phyloP scores from a whole-genome alignment of 768 basidiomycete species.

The Rhodotorula diobovata region DNA sequence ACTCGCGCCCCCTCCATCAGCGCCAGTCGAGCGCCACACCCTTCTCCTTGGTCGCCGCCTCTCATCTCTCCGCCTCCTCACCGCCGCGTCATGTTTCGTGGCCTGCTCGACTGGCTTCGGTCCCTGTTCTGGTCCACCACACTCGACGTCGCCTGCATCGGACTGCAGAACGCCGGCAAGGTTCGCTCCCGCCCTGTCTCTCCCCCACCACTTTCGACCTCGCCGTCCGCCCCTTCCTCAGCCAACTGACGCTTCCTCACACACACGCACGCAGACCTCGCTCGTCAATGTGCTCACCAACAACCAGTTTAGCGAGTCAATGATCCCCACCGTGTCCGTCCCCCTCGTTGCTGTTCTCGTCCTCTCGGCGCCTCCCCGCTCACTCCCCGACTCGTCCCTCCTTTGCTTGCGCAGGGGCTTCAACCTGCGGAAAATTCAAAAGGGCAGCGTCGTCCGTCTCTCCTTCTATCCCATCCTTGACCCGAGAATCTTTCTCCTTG shows the following conservation, averaged over 20 bases:
- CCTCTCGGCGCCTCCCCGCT: too few species aligned
- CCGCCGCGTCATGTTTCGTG: constrained; percentile 7
- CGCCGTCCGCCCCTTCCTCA: background rate
- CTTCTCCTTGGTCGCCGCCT: too few species aligned
- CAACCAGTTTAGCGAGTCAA: constrained; percentile 31
- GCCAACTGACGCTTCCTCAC: too few species aligned
- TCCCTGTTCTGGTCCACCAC: constrained; percentile 23
- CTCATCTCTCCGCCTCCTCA: too few species aligned
- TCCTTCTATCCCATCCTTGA: background rate
- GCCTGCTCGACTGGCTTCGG: constrained; percentile 33
- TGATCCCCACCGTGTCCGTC: constrained; percentile 39
- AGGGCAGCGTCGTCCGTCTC: constrained; percentile 26
- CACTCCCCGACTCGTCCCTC: background rate
- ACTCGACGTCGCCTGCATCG: constrained; percentile 33
- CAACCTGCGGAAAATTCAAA: constrained; percentile 32
- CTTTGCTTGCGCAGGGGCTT: constrained; percentile 21
- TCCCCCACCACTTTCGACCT: background rate
- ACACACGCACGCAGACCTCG: constrained; percentile 19
- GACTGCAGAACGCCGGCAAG: constrained; percentile 36
- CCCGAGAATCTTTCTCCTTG: too few species aligned
- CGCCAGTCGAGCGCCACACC: too few species aligned
- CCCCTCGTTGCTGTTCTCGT: background rate
- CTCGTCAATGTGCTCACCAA: constrained; percentile 32
- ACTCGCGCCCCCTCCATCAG: too few species aligned
- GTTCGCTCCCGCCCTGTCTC: background rate